Evolutionary conservation across 768 basidiomycete genomes (phyloP), one percentile per base, ranked within the genome.

Genomic region (Daedalea quercina): DNA sequence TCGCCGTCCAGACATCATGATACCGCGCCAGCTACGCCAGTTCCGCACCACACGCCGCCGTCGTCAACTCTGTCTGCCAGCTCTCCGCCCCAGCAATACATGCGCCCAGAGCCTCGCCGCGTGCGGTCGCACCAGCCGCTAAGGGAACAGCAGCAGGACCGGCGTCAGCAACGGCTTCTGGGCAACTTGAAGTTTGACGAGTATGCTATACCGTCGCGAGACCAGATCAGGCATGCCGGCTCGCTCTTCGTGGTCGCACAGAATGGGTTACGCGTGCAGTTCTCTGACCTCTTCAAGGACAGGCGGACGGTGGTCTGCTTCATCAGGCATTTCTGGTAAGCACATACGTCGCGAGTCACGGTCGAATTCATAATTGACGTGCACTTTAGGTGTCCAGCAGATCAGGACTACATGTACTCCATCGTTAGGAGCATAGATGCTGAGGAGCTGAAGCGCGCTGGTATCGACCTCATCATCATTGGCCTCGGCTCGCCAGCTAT

Each of bases 371-470:
- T n/a, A n/a, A n/a, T n/a, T n/a, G n/a, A n/a, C n/a, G n/a, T n/a
- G n/a, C n/a, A n/a, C 9, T 43, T 3, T 40, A 79, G 81, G 78
- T 94, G 91, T 63, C 85, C 88, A 0, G 68, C 83, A 12, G 91
- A 89, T 66, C 90, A 92, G 63, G 92, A 95, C 66, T 96, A 94
- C 66, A 82, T 94, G 76, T 73, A 79, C 40, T 84, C 82, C 31
- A 75, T 90, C 57, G 69, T 72, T 69, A 72, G 64, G 48, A 73
- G 77, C 44, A 65, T 82, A 57, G 56, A 78, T 58, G 64, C 70
- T 52, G 72, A 72, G 66, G 67, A 72, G 6, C 72, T 87, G 22
- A 68, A 73, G 53, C 66, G 69, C 55, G 73, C 76, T 22, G 72
- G 73, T 24, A 75, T 85, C 26, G 77, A 81, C 50, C 65, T 93